Base-by-base conservation (phyloP, 2,329 filamentous ascomycete genomes). In the Sarocladiaceae sp. region DNA sequence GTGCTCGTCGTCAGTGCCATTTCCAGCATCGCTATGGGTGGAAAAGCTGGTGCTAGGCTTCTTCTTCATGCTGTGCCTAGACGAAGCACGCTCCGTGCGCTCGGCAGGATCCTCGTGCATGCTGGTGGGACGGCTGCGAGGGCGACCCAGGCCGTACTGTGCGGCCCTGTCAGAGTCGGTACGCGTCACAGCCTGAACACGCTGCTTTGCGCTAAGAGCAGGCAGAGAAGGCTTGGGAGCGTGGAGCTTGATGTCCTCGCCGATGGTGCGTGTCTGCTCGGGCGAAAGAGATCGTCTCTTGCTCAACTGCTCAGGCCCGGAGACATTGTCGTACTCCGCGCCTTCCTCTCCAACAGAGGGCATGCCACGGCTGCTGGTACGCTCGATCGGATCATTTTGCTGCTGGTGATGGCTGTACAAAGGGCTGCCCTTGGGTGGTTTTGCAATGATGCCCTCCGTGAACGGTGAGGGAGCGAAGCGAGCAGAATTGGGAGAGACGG, bases 341-440 rank as follows among this genome's bases (percentile, higher is more conserved):
- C 93, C 93, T 72, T 97, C 93, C 65, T 97, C 86, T 53, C 93
- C 93, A 52, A 96, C 79, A 1, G 88, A 88, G 15, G 93, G 93
- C 65, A 97, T 80, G 29, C 82, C 81, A 53, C 96, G 89, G 64
- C 89, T 95, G 47, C 83, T 81, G 31, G 88, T 83, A 49, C 90
- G 87, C 37, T 78, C 71, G 57, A 78, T 66, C 35, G 71, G 68
- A 39, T 78, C 73, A 49, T 64, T 66, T 57, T 67, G 62, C 58
- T 63, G 62, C 28, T 64, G 60, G n/a, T 59, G 57, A 26, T 57
- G 52, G 55, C 53, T 54, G 57, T 72, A 65, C 48, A 66, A 49
- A 62, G 37, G 60, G 60, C 50, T 60, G 65, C 54, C 66, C 60
- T 57, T 65, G 71, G 59, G 67, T n/a, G 44, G 64, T 60, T 78